Evolutionary conservation across 108 stramenopile species (phyloP).

Genomic region (Nitzschia sp.): DNA sequence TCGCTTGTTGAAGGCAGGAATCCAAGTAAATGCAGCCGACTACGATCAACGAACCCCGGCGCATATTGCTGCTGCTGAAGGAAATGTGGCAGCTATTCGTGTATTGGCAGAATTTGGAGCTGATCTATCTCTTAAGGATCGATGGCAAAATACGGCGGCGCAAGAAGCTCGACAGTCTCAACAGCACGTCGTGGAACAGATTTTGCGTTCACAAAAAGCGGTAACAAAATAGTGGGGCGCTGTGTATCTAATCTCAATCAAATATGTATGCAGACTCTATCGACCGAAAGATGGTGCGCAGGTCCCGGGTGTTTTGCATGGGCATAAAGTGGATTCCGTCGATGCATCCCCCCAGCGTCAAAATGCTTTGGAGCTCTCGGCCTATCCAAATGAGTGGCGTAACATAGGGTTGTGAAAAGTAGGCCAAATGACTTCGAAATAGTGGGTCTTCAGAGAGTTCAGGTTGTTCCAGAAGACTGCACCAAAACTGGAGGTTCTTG

Average conservation of each 20-base stretch:
- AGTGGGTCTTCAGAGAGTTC: slow-evolving; percentile 37
- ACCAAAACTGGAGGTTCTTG: slow-evolving; percentile 40
- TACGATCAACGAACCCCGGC: slow-evolving; percentile 57
- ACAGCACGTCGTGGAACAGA: not conserved
- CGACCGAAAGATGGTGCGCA: slow-evolving; percentile 15
- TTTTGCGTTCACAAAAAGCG: not conserved
- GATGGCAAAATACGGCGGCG: slow-evolving; percentile 38
- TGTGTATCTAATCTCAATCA: no score
- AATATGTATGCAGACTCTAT: not conserved
- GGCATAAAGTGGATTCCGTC: slow-evolving; percentile 57
- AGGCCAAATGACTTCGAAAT: slow-evolving; percentile 41
- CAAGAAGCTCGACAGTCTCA: slow-evolving; percentile 37
- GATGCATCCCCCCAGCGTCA: slow-evolving; percentile 1
- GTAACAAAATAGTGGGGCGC: no score
- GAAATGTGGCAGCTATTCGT: slow-evolving; percentile 40
- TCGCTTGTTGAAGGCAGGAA: slow-evolving; percentile 49
- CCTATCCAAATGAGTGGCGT: slow-evolving; percentile 35
- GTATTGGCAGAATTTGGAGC: slow-evolving; percentile 48
- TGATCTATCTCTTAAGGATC: slow-evolving; percentile 41
- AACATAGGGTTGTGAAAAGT: slow-evolving; percentile 34
- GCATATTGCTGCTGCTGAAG: slow-evolving; percentile 63
- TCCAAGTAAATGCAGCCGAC: slow-evolving; percentile 56
- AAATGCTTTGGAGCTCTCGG: slow-evolving; percentile 25
- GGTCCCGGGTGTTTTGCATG: slow-evolving; percentile 29
- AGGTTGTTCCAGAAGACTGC: slow-evolving; percentile 26